Evolutionary conservation across 768 basidiomycete genomes (phyloP), one percentile per base, ranked within the genome.

Genomic region (Galerina marginata): DNA sequence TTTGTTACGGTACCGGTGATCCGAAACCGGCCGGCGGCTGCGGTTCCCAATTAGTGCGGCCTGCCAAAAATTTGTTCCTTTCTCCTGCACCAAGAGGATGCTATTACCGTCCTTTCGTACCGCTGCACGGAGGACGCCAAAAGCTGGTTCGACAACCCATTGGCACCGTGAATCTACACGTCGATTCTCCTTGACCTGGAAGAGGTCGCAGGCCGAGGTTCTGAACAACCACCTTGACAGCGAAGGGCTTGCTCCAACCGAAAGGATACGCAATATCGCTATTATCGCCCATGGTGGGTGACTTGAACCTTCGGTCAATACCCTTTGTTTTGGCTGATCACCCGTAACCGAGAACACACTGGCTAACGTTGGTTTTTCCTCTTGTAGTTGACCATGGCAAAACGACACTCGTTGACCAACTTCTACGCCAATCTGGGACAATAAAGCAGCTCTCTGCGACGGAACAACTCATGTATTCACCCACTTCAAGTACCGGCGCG

Each of bases 341-440:
- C 29, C 36, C 15, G 11, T 40, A 58, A 37, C 39, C 4, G 47
- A 10, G 29, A 12, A 45, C n/a, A 15, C 9, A 12, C 46, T 51
- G 16, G 37, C 57, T 68, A 56, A 66, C 58, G n/a, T 15, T 20
- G 20, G 36, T 6, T 36, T 52, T 47, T 40, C 38, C 44, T 14
- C 3, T 16, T 23, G 6, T 54, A 83, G 82, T 83, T 67, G 82
- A 83, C 63, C 82, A 83, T 71, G 82, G 82, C 11, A 83, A 83
- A 72, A 83, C 82, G 0, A 82, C 82, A 0, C 76, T 83, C 25
- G 81, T 83, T 3, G 82, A 83, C 74, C 82, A 82, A 60, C 75
- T 83, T 9, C 66, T 83, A 3, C 80, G 81, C 10, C 81, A 82
- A 67, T 82, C 81, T 3, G 82, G 82, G 0, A 82, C 80, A 0